Evolutionary conservation across 495 filamentous ascomycete genomes (phyloP).

Genomic region (Penicillium dipodomyicola): DNA sequence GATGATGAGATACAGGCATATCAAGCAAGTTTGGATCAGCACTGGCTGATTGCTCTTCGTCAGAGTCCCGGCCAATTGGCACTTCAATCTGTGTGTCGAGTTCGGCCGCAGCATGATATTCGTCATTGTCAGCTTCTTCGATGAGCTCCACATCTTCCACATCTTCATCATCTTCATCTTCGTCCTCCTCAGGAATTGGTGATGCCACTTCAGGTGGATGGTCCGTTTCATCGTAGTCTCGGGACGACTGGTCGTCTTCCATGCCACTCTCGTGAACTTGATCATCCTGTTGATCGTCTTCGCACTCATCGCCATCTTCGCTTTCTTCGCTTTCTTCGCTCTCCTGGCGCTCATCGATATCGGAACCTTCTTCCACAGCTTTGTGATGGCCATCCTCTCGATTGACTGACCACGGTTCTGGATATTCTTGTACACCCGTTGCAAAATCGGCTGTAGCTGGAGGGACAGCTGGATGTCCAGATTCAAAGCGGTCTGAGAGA

Average conservation of each 20-base stretch:
- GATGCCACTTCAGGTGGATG: neutral
- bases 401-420: slow-evolving; percentile 7
- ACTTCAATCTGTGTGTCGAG: neutral
- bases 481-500: neutral
- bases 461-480: neutral
- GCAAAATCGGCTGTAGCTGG: neutral
- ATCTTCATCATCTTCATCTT: neutral
- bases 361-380: slow-evolving; percentile 12
- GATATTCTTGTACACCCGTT: slow-evolving; percentile 4
- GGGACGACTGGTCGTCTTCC: slow-evolving; percentile 20
- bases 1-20: neutral
- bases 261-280: slow-evolving; percentile 20
- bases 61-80: neutral
- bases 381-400: slow-evolving; percentile 1
- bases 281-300: slow-evolving; percentile 10
- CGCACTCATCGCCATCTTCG: slow-evolving; percentile 9
- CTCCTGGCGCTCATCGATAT: slow-evolving; percentile 8
- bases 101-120: neutral
- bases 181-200: slow-evolving; percentile 2
- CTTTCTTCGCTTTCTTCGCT: slow-evolving; percentile 7
- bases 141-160: slow-evolving; percentile 1
- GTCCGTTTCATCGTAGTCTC: slow-evolving; percentile 4
- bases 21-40: neutral
- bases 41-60: neutral
- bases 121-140: slow-evolving; percentile 1